Base-by-base conservation (phyloP, 2,329 filamentous ascomycete genomes). In the Colletotrichum tropicicola region DNA sequence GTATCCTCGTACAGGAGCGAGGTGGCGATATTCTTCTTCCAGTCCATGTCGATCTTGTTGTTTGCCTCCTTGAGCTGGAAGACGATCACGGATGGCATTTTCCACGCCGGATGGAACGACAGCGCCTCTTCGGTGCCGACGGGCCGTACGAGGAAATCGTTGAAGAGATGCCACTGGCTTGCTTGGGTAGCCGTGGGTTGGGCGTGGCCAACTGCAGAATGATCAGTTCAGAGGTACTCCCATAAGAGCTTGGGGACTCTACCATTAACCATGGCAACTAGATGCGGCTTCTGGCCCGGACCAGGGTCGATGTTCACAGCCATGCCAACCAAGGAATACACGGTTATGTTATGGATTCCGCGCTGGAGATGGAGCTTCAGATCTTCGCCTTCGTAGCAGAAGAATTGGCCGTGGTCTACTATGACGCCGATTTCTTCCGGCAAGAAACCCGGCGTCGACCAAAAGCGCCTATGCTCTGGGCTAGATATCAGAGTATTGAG, bases 371-470 rank as follows among this genome's bases (percentile, higher is more conserved):
- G 92, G 49, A 92, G 79, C 73, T 91, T 91, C 68, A 99, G 79
- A 71, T 98, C 94, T 56, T 97, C 91, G 2, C 96, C 95, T 77
- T 99, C 94, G 69, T 94, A 98, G 77, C 94, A 98, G 77, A 93
- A 94, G 73, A 98, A 92, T 73, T 97, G 92, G n/a, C 93, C 93
- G 71, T 92, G 89, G 65, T 97, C 92, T 61, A 97, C 88, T 61
- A 97, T 92, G 72, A 99, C 88, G 37, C 96, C 96, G 71, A 99
- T 94, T 75, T 98, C 94, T 73, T 96, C 92, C 0, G 96, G 96
- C 12, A 99, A 83, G 91, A 95, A 99, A 15, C 92, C 93, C 0
- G 93, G 93, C 12, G 90, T 93, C 1, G 92, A 89, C 97, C 97
- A 99, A 15, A 97, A 84, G 64, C 91, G 86, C 70, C 91, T 90